These are phyloP conservation scores for Neospora caninum DNA, from an alignment of 169 alveolate species.

Conservation along the genomic window DNA sequence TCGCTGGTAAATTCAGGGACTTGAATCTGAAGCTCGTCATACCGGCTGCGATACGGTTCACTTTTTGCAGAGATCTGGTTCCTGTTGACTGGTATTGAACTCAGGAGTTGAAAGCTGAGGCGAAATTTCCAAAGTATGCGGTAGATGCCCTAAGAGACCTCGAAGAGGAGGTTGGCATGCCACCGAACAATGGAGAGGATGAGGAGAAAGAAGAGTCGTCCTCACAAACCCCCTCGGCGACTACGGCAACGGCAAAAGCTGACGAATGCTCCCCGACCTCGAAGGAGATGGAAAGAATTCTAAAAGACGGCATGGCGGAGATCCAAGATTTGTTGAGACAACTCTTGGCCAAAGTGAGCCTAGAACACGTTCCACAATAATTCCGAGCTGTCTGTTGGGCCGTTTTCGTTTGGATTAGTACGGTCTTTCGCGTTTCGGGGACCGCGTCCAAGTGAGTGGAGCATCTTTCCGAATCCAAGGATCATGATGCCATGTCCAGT, in stretches of 20 bases:
- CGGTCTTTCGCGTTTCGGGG: too few species aligned
- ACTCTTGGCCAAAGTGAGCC: not conserved
- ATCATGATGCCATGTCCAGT: too few species aligned
- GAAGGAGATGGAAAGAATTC: not conserved
- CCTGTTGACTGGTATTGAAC: not conserved
- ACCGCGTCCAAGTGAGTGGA: too few species aligned
- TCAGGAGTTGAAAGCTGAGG: not conserved
- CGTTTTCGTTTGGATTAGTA: too few species aligned
- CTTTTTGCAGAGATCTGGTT: not conserved
- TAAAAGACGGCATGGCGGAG: not conserved
- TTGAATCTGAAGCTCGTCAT: too few species aligned
- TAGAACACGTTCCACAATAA: not conserved
- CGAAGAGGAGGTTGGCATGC: constrained; percentile 9
- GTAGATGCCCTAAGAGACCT: not conserved
- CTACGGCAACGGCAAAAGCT: not conserved
- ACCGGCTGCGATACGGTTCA: too few species aligned
- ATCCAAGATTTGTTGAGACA: not conserved
- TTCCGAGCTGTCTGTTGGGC: not conserved
- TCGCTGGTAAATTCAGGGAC: too few species aligned
- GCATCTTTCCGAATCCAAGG: too few species aligned
- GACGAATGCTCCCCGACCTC: not conserved
- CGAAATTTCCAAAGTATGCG: not conserved
- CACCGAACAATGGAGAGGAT: not conserved
- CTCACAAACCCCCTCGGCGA: not conserved
- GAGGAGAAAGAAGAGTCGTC: not conserved